A percentile compares a stretch with the other conserved stretches of the same genome.
Conservation (phyloP, 352 stramenopile genomes). For the Phytophthora pseudosyringae region DNA sequence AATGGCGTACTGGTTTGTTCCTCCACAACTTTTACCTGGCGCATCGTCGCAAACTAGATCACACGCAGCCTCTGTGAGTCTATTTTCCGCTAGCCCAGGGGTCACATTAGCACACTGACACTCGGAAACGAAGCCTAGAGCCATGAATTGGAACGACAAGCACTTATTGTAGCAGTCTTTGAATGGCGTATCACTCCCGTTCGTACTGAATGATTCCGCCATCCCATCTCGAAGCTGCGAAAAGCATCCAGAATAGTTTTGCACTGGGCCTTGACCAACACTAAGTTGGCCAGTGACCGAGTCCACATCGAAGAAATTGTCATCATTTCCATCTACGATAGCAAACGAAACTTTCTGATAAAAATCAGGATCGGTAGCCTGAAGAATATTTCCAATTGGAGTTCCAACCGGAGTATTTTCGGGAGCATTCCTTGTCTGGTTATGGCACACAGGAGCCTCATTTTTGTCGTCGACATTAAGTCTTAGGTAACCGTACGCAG, state of each 20-base stretch:
- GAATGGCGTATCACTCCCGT: conserved; percentile 9
- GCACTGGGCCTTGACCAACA: conserved; percentile 8
- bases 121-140: conserved; percentile 16
- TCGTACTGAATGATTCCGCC: background rate
- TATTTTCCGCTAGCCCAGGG: conserved; percentile 11
- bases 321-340: conserved; percentile 26
- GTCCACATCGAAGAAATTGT: conserved; percentile 25
- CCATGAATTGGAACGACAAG: conserved; percentile 32
- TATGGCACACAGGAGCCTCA: conserved; percentile 25
- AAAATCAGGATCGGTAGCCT: conserved; percentile 20
- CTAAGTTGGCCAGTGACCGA: conserved; percentile 25
- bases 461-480: conserved; percentile 35
- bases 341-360: conserved; percentile 27
- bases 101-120: conserved; percentile 35
- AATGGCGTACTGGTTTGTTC: conserved; percentile 22
- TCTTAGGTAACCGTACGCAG: conserved; percentile 7
- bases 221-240: conserved; percentile 19
- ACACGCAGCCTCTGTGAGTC: conserved; percentile 12
- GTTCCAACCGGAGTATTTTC: conserved; percentile 33
- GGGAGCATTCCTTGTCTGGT: conserved; percentile 26
- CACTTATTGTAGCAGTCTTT: conserved; percentile 25
- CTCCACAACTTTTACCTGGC: conserved; percentile 31
- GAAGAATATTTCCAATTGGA: conserved; percentile 19
- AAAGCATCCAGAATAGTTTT: conserved; percentile 28
- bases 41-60: conserved; percentile 19